These are phyloP conservation scores for Eucalyptus urophylla DNA, from an alignment of 345 rosid genomes.

Conservation along the genomic window DNA sequence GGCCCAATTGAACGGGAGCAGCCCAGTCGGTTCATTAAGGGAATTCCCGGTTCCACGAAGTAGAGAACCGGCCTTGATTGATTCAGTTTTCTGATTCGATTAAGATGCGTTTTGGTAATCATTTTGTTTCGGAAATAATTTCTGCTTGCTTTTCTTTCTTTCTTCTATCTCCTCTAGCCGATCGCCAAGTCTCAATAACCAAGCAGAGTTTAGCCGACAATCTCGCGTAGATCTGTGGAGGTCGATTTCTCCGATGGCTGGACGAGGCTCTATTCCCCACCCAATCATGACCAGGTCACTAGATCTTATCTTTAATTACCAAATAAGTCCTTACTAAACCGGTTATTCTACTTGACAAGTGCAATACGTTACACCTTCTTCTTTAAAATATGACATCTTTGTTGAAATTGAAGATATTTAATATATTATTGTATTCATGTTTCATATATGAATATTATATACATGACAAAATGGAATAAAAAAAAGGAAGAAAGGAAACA, in stretches of 20 bases:
- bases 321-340: no score
- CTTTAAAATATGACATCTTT: neutral
- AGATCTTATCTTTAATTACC: no score
- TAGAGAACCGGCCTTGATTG: neutral
- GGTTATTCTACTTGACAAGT: no score
- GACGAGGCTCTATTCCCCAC: accelerated
- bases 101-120: no score
- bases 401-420: neutral
- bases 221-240: accelerated
- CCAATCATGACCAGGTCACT: accelerated
- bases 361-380: neutral
- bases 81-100: neutral
- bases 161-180: no score
- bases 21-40: neutral
- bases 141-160: no score
- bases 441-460: no score
- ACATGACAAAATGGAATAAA: neutral
- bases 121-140: no score
- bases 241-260: accelerated
- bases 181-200: accelerated
- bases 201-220: accelerated
- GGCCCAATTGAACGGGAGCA: neutral
- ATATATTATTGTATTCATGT: neutral
- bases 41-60: neutral
- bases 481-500: neutral